Conservation (phyloP, 1,284 basidiomycete species). For the Pyrrhoderma noxium region DNA sequence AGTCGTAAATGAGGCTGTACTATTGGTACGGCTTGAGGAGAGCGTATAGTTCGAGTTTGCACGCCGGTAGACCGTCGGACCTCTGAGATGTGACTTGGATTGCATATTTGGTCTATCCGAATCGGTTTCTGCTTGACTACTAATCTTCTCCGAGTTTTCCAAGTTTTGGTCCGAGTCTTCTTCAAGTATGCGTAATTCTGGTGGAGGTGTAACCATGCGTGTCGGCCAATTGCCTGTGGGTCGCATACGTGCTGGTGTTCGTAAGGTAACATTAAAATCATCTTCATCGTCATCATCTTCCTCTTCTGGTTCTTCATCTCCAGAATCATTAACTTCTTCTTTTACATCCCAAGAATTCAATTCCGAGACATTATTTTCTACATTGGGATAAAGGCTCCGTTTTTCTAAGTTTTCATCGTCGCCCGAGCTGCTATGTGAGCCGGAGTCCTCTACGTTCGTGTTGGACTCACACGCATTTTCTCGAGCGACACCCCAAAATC, state of each 20-base stretch:
- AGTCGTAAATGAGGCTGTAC: constrained; percentile 14
- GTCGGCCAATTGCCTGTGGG: background rate
- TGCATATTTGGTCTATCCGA: background rate
- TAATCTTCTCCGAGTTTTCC: background rate
- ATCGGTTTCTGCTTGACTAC: background rate
- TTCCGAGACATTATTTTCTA: background rate
- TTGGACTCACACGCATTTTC: constrained; percentile 44
- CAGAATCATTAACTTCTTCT: constrained; percentile 23
- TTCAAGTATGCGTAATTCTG: background rate
- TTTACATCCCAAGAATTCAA: constrained; percentile 20
- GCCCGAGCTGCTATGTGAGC: constrained; percentile 53
- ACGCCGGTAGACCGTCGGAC: constrained; percentile 2
- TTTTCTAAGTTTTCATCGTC: constrained; percentile 29
- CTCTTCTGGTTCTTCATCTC: constrained; percentile 24
- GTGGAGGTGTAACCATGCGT: background rate
- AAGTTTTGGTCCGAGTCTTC: background rate
- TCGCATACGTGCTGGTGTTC: constrained; percentile 38
- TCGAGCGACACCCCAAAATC: constrained; percentile 57
- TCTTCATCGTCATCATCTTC: constrained; percentile 46
- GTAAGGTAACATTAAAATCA: constrained; percentile 57
- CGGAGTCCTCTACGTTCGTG: constrained; percentile 34
- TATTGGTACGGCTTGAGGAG: constrained; percentile 10
- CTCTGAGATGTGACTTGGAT: background rate
- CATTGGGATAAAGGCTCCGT: constrained; percentile 12
- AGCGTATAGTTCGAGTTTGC: constrained; percentile 17